Evolutionary conservation across 2,329 filamentous ascomycete species (phyloP).

Genomic region (Aspergillus viridinutans): DNA sequence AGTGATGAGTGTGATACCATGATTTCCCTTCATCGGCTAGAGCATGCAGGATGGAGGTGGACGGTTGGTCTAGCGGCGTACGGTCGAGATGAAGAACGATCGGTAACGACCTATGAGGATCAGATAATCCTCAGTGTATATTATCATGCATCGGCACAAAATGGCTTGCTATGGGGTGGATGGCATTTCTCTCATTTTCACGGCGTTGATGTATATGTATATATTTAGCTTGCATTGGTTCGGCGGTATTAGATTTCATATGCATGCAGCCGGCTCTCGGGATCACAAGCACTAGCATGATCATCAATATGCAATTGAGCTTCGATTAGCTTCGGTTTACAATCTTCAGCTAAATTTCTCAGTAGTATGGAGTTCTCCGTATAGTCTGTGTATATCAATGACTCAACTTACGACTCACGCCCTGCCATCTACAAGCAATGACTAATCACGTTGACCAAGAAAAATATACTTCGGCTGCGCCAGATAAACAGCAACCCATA

Average conservation of each 20-base stretch:
- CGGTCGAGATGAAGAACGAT: not conserved
- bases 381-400: not conserved
- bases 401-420: slow-evolving; percentile 5
- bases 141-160: not conserved
- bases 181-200: not conserved
- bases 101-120: not conserved
- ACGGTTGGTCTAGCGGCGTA: not conserved
- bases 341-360: not conserved
- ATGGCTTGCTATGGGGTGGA: not conserved
- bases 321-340: not conserved
- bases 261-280: not conserved
- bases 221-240: not conserved
- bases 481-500: not conserved
- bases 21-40: not conserved
- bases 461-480: not conserved
- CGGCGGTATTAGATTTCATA: not conserved
- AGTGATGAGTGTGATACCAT: not conserved
- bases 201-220: not conserved
- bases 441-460: not conserved
- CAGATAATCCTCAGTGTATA: not conserved
- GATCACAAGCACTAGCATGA: not conserved
- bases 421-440: slow-evolving; percentile 14
- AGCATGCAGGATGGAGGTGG: not conserved
- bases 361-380: too few relatives aligned
- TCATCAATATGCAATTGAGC: not conserved